Base-by-base conservation (phyloP, 1,284 basidiomycete genomes). In the Austroboletus novae-zelandiae region DNA sequence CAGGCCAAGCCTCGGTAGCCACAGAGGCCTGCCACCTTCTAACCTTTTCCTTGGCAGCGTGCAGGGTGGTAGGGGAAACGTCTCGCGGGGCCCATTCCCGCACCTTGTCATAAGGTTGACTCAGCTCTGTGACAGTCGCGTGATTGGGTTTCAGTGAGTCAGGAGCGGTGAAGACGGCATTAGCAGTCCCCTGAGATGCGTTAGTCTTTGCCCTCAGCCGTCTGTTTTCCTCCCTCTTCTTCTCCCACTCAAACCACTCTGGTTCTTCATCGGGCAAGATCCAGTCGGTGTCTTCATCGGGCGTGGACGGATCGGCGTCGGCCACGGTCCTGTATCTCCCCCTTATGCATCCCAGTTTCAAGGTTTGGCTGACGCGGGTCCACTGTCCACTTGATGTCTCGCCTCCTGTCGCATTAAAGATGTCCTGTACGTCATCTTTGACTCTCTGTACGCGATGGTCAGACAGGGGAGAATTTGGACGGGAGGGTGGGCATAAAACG, bases 231-330 rank as follows among this genome's bases (percentile, higher is more conserved):
- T 61, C 57, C 34, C 57, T 61, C 48, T 59, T 57, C 53, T 51
- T 57, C 55, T 71, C 70, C 66, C 61, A 66, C 14, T 61, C 61
- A 3, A 68, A 52, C 70, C 70, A 69, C 14, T 64, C 65, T 20
- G 58, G 56, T 48, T 69, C 67, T 34, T 64, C 59, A 7, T 69
- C 69, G 18, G 67, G 69, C 20, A 69, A 53, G 47, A 69, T 60
- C 69, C 69, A 71, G 13, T 57, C 45, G 18, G 49, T 41, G 23
- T 40, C 54, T 49, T 57, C 54, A 15, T 57, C 54, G n/a, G 34
- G 35, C 17, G 40, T 1, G 50, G 27, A 46, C 9, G 51, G 35
- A 40, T 48, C 32, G 9, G 40, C 29, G 15, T 29, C 30, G 18
- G 46, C 23, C 31, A 44, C 43, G 6, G 57, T 47, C 50, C 64